Evolutionary conservation across 2,329 filamentous ascomycete species (phyloP).

Genomic region (Gnomoniopsis sp.): DNA sequence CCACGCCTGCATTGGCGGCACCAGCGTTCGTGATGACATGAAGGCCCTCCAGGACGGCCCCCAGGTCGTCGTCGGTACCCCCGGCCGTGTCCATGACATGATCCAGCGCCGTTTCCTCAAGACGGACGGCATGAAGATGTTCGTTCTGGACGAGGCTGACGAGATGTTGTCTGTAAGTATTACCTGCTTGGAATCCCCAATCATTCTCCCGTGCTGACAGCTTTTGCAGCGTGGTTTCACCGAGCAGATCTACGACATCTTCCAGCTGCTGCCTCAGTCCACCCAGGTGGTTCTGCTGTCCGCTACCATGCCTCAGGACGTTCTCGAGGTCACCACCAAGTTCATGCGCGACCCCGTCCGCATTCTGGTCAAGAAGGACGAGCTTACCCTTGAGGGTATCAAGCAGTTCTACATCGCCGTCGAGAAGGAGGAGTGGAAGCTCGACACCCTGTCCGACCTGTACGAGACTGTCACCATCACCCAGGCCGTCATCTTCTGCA

Average conservation of each 20-base stretch:
- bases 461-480: slow-evolving; percentile 99
- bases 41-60: slow-evolving; percentile 96
- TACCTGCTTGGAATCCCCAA: neutral
- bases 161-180: slow-evolving; percentile 70
- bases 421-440: slow-evolving; percentile 99
- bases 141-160: slow-evolving; percentile 59
- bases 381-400: slow-evolving; percentile 92
- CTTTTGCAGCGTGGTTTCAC: slow-evolving; percentile 84
- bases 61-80: slow-evolving; percentile 95
- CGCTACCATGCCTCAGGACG: slow-evolving; percentile 94
- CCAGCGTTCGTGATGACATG: slow-evolving; percentile 97
- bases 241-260: slow-evolving; percentile 99
- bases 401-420: slow-evolving; percentile 99
- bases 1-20: slow-evolving; percentile 96
- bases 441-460: slow-evolving; percentile 95
- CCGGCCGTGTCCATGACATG: slow-evolving; percentile 80
- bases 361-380: slow-evolving; percentile 97
- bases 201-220: slow-evolving; percentile 30
- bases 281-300: slow-evolving; percentile 99
- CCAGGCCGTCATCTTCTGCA: slow-evolving; percentile 99
- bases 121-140: slow-evolving; percentile 62
- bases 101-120: slow-evolving; percentile 55
- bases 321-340: slow-evolving; percentile 98
- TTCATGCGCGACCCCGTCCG: slow-evolving; percentile 99
- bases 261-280: slow-evolving; percentile 91